Evolutionary conservation across 345 rosid genomes (phyloP).

Genomic region (Camelina hispida): DNA sequence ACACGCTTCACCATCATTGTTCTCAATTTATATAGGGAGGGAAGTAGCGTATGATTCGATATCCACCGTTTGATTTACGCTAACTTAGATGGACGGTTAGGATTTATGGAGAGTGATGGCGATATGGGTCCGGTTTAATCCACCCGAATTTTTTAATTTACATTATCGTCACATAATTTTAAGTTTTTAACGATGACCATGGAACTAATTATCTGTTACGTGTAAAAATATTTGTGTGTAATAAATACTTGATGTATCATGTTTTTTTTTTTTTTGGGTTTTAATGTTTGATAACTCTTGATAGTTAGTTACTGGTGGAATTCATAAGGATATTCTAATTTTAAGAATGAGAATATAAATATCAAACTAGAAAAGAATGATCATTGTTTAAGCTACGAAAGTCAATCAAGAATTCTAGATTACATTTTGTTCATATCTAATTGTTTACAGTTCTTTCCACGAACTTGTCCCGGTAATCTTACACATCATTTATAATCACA

Average conservation of each 20-base stretch:
- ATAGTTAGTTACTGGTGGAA: conserved; percentile 34
- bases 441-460: not conserved
- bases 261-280: not conserved
- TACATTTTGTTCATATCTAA: not conserved
- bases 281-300: not conserved
- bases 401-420: conserved; percentile 14
- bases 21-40: conserved; percentile 35
- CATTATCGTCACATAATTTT: not conserved
- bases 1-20: conserved; percentile 5
- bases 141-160: conserved; percentile 1
- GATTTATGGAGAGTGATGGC: conserved; percentile 22
- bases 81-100: conserved; percentile 17
- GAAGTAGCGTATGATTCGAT: conserved; percentile 9
- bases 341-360: not conserved
- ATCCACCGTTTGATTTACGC: conserved; percentile 26
- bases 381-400: conserved; percentile 3
- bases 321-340: conserved; percentile 3
- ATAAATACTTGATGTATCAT: not conserved
- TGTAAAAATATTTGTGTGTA: conserved; percentile 11
- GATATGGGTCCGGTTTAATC: conserved; percentile 27
- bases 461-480: not conserved
- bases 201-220: conserved; percentile 12
- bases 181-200: conserved; percentile 33
- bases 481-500: not conserved
- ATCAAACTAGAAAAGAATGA: not conserved